A percentile compares a stretch with the other conserved stretches of the same genome.
phyloP scores from a whole-genome alignment of 2,329 filamentous ascomycete genomes.

The Ophiosphaerella herpotricha region DNA sequence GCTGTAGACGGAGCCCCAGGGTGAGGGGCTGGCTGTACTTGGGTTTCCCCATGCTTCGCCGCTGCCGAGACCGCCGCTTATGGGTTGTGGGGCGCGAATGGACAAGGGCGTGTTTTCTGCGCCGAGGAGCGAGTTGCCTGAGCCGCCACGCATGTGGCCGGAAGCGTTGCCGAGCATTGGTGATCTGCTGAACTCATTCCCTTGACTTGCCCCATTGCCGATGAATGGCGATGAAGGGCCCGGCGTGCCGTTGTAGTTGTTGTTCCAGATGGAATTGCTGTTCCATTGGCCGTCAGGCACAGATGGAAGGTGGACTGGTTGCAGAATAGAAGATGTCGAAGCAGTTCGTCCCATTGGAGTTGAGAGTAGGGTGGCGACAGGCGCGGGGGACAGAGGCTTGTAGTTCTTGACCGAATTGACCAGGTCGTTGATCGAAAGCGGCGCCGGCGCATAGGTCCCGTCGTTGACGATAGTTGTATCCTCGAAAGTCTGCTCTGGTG shows the following conservation, averaged over 20 bases:
- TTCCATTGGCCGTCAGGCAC: conserved; percentile 44
- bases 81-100: conserved; percentile 21
- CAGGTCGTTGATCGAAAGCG: conserved; percentile 43
- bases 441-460: conserved; percentile 31
- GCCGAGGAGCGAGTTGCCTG: conserved; percentile 49
- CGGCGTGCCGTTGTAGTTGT: conserved; percentile 35
- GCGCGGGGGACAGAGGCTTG: conserved; percentile 34
- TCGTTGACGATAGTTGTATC: conserved; percentile 44
- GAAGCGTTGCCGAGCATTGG: conserved; percentile 41
- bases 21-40: conserved; percentile 21
- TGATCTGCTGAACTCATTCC: conserved; percentile 30
- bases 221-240: conserved; percentile 37
- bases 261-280: conserved; percentile 45
- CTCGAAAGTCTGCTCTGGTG: conserved; percentile 52
- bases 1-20: conserved; percentile 32
- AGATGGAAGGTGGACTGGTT: conserved; percentile 41
- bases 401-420: conserved; percentile 46
- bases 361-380: conserved; percentile 27
- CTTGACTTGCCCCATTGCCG: conserved; percentile 17
- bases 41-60: conserved; percentile 41
- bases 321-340: conserved; percentile 43
- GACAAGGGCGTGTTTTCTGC: conserved; percentile 24
- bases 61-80: conserved; percentile 38
- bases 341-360: conserved; percentile 41
- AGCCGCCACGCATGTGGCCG: conserved; percentile 51